Conservation (phyloP, 345 rosid species). For the Erodium maritimum region DNA sequence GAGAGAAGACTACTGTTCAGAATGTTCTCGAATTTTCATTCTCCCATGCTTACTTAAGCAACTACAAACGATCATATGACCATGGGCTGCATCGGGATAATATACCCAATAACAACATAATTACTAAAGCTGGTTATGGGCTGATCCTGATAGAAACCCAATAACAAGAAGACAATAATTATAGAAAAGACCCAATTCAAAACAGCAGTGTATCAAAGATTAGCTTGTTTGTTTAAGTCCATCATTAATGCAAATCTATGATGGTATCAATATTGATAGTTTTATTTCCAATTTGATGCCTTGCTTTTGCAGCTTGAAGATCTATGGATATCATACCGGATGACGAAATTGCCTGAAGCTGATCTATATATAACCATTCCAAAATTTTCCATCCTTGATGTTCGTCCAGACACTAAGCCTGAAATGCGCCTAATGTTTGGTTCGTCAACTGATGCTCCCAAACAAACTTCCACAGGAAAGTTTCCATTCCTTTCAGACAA, state of each 20-base stretch:
- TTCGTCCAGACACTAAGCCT: slow-evolving; percentile 77
- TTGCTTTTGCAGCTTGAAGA: slow-evolving; percentile 67
- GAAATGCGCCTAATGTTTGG: slow-evolving; percentile 99
- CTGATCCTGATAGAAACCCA: too few relatives aligned
- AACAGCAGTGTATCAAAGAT: too few relatives aligned
- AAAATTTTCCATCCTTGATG: slow-evolving; percentile 74
- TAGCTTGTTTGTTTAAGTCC: slow-evolving; percentile 1
- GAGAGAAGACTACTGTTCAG: too few relatives aligned
- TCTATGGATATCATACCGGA: slow-evolving; percentile 86
- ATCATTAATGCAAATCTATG: background rate
- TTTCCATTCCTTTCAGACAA: slow-evolving; percentile 30
- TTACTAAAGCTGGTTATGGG: too few relatives aligned
- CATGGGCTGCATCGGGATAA: too few relatives aligned
- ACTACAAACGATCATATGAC: too few relatives aligned
- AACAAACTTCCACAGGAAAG: slow-evolving; percentile 49
- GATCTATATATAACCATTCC: slow-evolving; percentile 91
- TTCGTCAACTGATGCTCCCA: slow-evolving; percentile 72
- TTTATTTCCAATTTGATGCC: slow-evolving; percentile 6
- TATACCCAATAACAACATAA: too few relatives aligned
- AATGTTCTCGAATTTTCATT: too few relatives aligned
- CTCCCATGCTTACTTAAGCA: too few relatives aligned
- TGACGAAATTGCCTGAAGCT: slow-evolving; percentile 81
- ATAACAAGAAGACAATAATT: too few relatives aligned
- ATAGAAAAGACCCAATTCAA: too few relatives aligned
- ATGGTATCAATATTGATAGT: background rate